Base-by-base conservation (phyloP, 1,284 basidiomycete genomes). In the Pisolithus thermaeus region DNA sequence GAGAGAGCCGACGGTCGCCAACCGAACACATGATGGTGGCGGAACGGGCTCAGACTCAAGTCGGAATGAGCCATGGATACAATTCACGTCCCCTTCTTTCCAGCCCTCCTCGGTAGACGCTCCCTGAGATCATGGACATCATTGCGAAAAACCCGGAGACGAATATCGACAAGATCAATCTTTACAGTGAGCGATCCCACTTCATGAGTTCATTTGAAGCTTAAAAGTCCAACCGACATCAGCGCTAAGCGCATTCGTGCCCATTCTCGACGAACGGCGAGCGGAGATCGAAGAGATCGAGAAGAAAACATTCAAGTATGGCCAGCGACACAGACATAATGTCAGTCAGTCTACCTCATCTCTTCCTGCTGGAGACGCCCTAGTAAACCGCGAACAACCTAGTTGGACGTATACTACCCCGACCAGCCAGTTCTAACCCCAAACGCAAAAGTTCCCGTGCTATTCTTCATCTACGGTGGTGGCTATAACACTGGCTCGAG, bases 391-490 rank as follows among this genome's bases (percentile, higher is more conserved):
- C 20, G 30, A 9, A 3, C 3, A 2, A 27, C 32, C 9, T 50
- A 80, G 77, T 67, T 81, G 14, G 79, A 81, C 52, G 70, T 83
- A 0, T 84, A 83, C 60, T 82, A 80, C 58, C 83, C 83, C 0
- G 54, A 70, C 1, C 52, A 58, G 0, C 35, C 61, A 3, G 53
- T 64, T 1, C 52, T 55, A 14, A 56, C 59, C 1, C 51, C 60
- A 8, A 65, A 50, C 3, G 66, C 59, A 4, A 74, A 72, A 52
- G 69, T 72, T 0, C 80, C 80, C 0, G 68, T 84, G 22, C 63
- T 87, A 18, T 77, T 85, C 63, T 84, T 78, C 62, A 56, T 79
- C 41, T 85, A 86, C 55, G 84, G 83, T 1, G 84, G 83, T 4
- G 82, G 82, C 2, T 83, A 82, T 61, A 66, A 68, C 52, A 61